These are phyloP conservation scores for Colletotrichum sansevieriae DNA, from an alignment of 2,329 filamentous ascomycete genomes.

Conservation along the genomic window DNA sequence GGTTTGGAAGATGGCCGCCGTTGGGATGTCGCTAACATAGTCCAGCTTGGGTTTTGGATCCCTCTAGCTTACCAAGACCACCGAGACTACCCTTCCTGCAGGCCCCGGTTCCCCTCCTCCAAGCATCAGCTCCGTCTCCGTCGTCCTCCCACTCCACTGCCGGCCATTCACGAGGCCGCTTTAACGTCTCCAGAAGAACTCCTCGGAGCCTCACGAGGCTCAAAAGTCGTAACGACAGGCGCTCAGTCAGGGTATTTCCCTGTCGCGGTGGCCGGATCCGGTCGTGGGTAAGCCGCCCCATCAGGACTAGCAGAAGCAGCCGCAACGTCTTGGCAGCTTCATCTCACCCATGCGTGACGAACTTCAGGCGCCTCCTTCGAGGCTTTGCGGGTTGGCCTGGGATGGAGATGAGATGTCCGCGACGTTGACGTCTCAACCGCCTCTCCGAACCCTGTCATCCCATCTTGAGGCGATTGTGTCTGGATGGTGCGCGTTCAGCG, in stretches of 20 bases:
- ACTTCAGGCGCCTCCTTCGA: slow-evolving; percentile 6
- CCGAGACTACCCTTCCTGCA: background rate
- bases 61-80: background rate
- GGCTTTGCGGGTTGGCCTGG: slow-evolving; percentile 3
- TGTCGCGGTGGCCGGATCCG: slow-evolving; percentile 17
- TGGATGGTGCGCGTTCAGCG: slow-evolving; percentile 7
- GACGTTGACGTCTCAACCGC: slow-evolving; percentile 29
- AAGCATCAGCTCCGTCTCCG: slow-evolving; percentile 16
- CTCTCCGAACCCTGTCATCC: slow-evolving; percentile 29
- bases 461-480: slow-evolving; percentile 22
- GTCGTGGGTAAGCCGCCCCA: slow-evolving; percentile 23
- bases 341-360: slow-evolving; percentile 33
- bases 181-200: background rate
- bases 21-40: background rate
- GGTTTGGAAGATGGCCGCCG: background rate
- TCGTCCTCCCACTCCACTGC: background rate
- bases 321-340: slow-evolving; percentile 42
- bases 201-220: slow-evolving; percentile 28
- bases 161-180: background rate
- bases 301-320: slow-evolving; percentile 25
- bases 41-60: background rate
- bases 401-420: background rate
- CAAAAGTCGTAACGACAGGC: slow-evolving; percentile 23
- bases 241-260: slow-evolving; percentile 17
- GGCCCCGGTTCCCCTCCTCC: background rate